Conservation (phyloP, 2,329 filamentous ascomycete species). For the Kalaharituber pfeilii region DNA sequence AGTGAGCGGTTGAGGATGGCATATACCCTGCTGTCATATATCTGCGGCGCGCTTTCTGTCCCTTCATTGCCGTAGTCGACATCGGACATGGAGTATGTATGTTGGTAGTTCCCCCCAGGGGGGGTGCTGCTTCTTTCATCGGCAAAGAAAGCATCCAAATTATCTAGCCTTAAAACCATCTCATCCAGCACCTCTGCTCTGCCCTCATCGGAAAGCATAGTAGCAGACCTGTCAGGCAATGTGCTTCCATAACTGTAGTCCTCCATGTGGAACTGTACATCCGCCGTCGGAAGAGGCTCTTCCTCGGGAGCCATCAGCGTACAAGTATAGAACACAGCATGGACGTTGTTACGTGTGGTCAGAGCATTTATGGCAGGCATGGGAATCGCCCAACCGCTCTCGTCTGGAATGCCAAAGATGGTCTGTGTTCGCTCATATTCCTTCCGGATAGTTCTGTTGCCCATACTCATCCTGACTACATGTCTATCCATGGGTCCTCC, state of each 20-base stretch:
- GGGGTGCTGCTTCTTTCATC: conserved; percentile 27
- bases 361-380: conserved; percentile 79
- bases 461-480: conserved; percentile 96
- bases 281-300: conserved; percentile 48
- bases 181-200: conserved; percentile 57
- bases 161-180: conserved; percentile 45
- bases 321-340: conserved; percentile 90
- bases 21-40: conserved; percentile 22
- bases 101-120: conserved; percentile 13
- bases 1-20: conserved; percentile 23
- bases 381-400: conserved; percentile 90
- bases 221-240: conserved; percentile 53
- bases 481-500: conserved; percentile 85
- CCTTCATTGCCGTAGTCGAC: conserved; percentile 12
- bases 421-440: conserved; percentile 91
- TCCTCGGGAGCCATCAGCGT: conserved; percentile 47
- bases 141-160: conserved; percentile 39
- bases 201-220: conserved; percentile 78
- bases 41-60: conserved; percentile 21
- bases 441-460: conserved; percentile 70
- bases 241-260: conserved; percentile 50
- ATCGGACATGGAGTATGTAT: conserved; percentile 8
- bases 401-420: conserved; percentile 88
- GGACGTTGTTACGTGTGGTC: conserved; percentile 75
- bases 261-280: conserved; percentile 83